phyloP scores from a whole-genome alignment of 129 eudicot genomes.

The Artemisia tridentata region DNA sequence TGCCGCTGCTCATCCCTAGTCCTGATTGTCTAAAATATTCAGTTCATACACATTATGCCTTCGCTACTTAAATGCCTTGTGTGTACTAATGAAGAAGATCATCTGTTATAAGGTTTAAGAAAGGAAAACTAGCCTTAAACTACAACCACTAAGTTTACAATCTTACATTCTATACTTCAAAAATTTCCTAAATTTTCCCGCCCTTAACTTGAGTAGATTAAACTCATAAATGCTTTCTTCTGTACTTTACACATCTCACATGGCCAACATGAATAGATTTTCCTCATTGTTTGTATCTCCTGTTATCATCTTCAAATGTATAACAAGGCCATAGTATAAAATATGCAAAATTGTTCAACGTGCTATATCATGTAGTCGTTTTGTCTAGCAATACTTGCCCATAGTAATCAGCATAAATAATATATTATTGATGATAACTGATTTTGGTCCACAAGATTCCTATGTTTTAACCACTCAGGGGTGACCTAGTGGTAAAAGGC shows the following conservation, averaged over 20 bases:
- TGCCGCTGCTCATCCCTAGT: too few species aligned
- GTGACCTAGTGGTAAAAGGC: too few species aligned
- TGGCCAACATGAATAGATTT: too few species aligned
- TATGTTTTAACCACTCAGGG: neutral
- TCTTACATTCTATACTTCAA: neutral
- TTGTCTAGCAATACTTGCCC: neutral
- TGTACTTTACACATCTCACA: too few species aligned
- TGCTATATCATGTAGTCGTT: neutral
- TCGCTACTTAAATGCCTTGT: neutral
- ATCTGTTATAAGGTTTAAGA: neutral
- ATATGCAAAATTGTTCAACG: neutral
- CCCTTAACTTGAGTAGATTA: too few species aligned
- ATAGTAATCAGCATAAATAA: neutral
- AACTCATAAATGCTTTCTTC: too few species aligned
- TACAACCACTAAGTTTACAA: neutral
- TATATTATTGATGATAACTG: neutral
- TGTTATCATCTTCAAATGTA: too few species aligned
- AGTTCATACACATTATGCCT: neutral
- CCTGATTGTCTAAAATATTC: neutral
- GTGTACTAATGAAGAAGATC: neutral
- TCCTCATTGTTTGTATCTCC: neutral
- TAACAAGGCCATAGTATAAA: neutral
- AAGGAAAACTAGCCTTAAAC: too few species aligned
- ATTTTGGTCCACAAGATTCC: slow-evolving; percentile 2
- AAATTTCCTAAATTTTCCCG: too few species aligned